A percentile compares a stretch with the other conserved stretches of the same genome.
Evolutionary conservation across 176 grass and related monocot species (phyloP).

Genomic region (Thinopyrum elongatum): DNA sequence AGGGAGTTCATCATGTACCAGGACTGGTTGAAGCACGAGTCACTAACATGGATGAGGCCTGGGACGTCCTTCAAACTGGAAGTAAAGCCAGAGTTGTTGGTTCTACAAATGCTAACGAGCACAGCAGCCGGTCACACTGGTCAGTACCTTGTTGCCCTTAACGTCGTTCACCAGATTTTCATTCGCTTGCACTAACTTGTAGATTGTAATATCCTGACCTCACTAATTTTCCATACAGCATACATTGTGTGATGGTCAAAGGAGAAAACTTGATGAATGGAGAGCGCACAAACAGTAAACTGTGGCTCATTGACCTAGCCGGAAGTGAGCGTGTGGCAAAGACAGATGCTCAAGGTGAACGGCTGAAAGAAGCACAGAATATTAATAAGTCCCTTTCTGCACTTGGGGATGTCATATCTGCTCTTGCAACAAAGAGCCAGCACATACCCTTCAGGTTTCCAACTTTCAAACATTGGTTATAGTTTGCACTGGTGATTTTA

Average conservation of each 20-base stretch:
- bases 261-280: constrained; percentile 88
- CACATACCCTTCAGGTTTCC: constrained; percentile 90
- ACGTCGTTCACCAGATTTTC: not conserved
- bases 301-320: constrained; percentile 93
- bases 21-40: constrained; percentile 88
- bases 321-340: constrained; percentile 92
- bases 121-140: constrained; percentile 98
- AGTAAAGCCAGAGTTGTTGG: constrained; percentile 88
- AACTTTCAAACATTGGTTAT: not conserved
- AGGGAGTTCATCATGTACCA: constrained; percentile 94
- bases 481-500: not conserved
- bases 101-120: constrained; percentile 94
- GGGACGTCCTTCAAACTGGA: constrained; percentile 85
- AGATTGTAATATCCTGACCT: not conserved
- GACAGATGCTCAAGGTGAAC: constrained; percentile 96
- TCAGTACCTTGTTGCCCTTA: not conserved
- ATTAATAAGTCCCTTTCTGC: constrained; percentile 98
- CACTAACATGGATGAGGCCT: constrained; percentile 72
- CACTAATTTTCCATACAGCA: constrained; percentile 42
- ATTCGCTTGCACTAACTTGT: not conserved
- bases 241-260: constrained; percentile 95
- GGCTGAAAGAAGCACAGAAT: constrained; percentile 93
- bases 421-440: constrained; percentile 86
- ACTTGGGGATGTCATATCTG: constrained; percentile 94
- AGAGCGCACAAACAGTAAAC: constrained; percentile 74